Conservation (phyloP, 768 basidiomycete species). For the Hygrophoropsis aurantiaca region DNA sequence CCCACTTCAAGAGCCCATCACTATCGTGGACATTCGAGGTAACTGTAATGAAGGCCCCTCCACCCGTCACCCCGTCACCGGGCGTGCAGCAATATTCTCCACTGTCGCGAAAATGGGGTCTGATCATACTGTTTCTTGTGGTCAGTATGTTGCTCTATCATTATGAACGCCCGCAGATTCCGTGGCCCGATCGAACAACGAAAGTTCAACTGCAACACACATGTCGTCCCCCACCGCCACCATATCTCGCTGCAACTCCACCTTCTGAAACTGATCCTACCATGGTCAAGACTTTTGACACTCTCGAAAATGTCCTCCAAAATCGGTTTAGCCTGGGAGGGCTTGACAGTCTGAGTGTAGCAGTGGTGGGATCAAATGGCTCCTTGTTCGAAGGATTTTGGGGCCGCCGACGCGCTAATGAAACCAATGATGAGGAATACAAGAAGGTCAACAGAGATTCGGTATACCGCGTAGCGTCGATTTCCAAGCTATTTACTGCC, state of each 20-base stretch:
- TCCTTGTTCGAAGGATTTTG: conserved; percentile 45
- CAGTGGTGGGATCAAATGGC: conserved; percentile 46
- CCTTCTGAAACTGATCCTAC: neutral
- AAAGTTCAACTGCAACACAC: too few species aligned
- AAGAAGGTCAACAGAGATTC: conserved; percentile 39
- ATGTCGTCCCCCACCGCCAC: neutral
- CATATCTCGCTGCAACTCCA: neutral
- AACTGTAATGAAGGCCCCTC: too few species aligned
- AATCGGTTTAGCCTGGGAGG: conserved; percentile 26
- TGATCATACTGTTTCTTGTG: too few species aligned
- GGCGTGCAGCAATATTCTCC: too few species aligned
- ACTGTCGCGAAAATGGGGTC: too few species aligned
- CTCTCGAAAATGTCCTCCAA: conserved; percentile 10
- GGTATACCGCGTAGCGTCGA: conserved; percentile 51
- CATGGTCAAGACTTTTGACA: too few species aligned
- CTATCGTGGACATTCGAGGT: too few species aligned
- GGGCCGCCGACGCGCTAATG: conserved; percentile 45
- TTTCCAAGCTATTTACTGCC: conserved; percentile 51
- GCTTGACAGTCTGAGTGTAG: conserved; percentile 51
- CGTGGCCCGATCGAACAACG: too few species aligned
- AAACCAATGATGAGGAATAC: conserved; percentile 23
- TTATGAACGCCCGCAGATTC: too few species aligned
- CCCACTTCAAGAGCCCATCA: too few species aligned
- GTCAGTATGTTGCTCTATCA: too few species aligned
- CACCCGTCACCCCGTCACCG: too few species aligned